Base-by-base conservation (phyloP, 1,284 basidiomycete genomes). In the Trichosporon coremiiforme region DNA sequence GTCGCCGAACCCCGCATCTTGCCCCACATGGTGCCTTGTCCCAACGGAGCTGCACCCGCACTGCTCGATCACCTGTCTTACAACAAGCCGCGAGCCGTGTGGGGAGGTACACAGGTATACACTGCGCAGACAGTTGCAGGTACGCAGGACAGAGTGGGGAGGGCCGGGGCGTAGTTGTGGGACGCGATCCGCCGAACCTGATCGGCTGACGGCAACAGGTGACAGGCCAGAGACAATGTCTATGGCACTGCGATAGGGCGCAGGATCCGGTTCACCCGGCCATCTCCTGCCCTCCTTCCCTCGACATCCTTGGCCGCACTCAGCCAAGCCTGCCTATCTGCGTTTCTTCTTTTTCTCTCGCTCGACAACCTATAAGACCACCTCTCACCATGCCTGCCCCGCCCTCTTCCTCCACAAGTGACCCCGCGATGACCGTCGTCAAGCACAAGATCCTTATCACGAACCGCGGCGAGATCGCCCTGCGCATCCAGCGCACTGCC, bases 401-500 rank as follows among this genome's bases (percentile, higher is more conserved):
- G 33, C 38, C 45, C 45, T 41, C 20, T 55, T 33, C 38, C 13
- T 53, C 50, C 22, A 8, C 50, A 53, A 10, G 17, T 7, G 6
- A 7, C n/a, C 20, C 35, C 55, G 33, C 55, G 25, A 70, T 72
- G 68, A 50, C 57, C 8, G 41, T 50, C 47, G 22, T 36, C 47
- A 55, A 64, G 45, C 71, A 69, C 85, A 94, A 94, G 85, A 90
- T 94, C 70, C 86, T 95, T 50, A 89, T 95, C 70, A 92, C 93
- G 0, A 95, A 94, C 79, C 86, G 93, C 89, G 95, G 95, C 55
- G 95, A 98, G 84, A 97, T 97, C 72, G 95, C 95, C 2, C 94
- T 93, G 80, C 89, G 95, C 50, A 91, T 97, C 67, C 95, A 95
- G 73, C 89, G 91, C 55, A 95, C 95, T 0, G 92, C 92, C n/a